These are phyloP conservation scores for Claviceps africana DNA, from an alignment of 2,329 filamentous ascomycete genomes.

Conservation along the genomic window DNA sequence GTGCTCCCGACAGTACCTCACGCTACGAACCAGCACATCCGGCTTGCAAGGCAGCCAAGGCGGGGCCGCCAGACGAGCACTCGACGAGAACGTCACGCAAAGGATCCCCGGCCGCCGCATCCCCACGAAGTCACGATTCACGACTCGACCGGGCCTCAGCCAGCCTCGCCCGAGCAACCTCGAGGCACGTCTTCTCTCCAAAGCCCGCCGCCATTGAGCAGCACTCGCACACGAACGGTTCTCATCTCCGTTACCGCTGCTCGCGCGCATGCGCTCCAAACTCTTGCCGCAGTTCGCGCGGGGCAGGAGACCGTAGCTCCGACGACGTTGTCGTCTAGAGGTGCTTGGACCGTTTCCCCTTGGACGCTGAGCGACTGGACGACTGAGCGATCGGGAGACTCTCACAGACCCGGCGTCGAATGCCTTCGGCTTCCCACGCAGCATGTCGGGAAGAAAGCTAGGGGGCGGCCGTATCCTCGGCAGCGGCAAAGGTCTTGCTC, in stretches of 20 bases:
- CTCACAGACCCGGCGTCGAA: neutral
- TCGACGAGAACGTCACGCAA: neutral
- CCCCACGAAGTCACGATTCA: too few species aligned
- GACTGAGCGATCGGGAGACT: neutral
- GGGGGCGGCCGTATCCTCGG: constrained; percentile 87
- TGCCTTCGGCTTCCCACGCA: constrained; percentile 1
- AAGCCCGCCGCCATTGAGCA: neutral
- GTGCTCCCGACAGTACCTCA: too few species aligned
- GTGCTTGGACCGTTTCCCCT: neutral
- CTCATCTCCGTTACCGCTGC: neutral
- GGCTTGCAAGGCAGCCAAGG: neutral
- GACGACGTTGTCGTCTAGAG: constrained; percentile 16
- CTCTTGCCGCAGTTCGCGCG: constrained; percentile 13
- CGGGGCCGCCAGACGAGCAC: neutral
- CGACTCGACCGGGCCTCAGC: neutral
- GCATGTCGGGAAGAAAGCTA: constrained; percentile 74
- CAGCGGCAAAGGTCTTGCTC: constrained; percentile 68
- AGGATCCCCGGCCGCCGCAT: neutral
- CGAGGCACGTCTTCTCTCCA: neutral
- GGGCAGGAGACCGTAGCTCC: constrained; percentile 11
- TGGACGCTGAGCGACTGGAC: neutral
- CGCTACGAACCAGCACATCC: neutral
- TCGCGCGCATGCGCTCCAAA: constrained; percentile 3
- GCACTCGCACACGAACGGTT: neutral
- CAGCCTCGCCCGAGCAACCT: neutral